These are phyloP conservation scores for Nymphaea colorata DNA, from an alignment of 164 flowering plant genomes.

Conservation along the genomic window DNA sequence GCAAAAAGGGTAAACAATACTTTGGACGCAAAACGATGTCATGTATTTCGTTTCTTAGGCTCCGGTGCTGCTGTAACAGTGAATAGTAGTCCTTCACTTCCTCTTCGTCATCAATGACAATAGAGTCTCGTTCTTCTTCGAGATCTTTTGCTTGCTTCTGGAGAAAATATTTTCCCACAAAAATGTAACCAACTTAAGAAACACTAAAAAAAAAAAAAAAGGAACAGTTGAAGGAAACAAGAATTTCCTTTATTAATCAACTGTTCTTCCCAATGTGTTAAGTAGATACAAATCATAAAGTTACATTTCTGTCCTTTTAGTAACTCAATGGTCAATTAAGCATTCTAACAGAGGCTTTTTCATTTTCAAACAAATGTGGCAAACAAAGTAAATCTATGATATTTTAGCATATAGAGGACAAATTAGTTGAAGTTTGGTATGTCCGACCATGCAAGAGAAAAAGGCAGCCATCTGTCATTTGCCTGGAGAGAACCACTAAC, in stretches of 20 bases:
- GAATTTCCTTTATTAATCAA: too few relatives aligned
- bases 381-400: too few relatives aligned
- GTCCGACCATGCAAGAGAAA: too few relatives aligned
- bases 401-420: too few relatives aligned
- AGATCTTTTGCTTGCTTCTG: slow-evolving; percentile 80
- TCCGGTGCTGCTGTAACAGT: slow-evolving; percentile 54
- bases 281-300: too few relatives aligned
- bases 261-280: too few relatives aligned
- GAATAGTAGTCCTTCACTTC: slow-evolving; percentile 64
- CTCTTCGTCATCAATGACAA: slow-evolving; percentile 85
- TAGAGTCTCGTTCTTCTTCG: slow-evolving; percentile 85
- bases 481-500: slow-evolving; percentile 22
- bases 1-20: slow-evolving; percentile 83
- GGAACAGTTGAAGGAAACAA: not conserved
- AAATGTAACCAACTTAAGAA: not conserved
- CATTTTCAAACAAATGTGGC: too few relatives aligned
- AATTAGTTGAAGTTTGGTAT: too few relatives aligned
- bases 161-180: not conserved
- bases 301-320: too few relatives aligned
- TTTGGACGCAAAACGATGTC: slow-evolving; percentile 69
- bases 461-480: not conserved
- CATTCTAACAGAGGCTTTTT: too few relatives aligned
- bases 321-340: too few relatives aligned
- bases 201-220: slow-evolving; percentile 3
- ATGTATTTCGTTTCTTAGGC: slow-evolving; percentile 68